Evolutionary conservation across 2,329 filamentous ascomycete genomes (phyloP), one percentile per base, ranked within the genome.

Genomic region (Phialophora chinensis): DNA sequence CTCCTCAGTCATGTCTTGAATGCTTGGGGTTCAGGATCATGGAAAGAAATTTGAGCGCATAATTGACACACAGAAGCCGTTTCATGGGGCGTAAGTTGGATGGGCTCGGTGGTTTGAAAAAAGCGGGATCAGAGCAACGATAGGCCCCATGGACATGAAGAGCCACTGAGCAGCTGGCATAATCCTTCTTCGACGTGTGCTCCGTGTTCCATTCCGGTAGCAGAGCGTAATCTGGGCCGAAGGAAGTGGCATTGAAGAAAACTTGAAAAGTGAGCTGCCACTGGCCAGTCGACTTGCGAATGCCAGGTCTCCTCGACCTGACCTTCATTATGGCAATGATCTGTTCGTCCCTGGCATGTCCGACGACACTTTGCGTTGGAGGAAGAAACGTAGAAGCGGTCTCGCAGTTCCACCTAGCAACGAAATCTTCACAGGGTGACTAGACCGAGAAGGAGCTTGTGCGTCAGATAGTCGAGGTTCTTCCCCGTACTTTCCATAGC

Each of bases 11-110:
- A 65, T 33, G 54, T 60, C 56, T 52, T 23, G 17, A 27, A 44
- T 23, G 47, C 33, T 44, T 29, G 17, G 64, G 29, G 53, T 62
- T 63, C 53, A 69, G 67, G 67, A 69, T 62, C 60, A 62, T 53
- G 47, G 58, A 61, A 53, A 47, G 52, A 66, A 66, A 64, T 66
- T 66, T 66, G 66, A 59, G n/a, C 53, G 35, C 63, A 60, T 64
- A 61, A 63, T 56, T 50, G 52, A 60, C 64, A 66, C 33, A 69
- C 67, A 66, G 62, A 56, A 25, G 29, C 20, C 58, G 67, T 69
- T 69, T 69, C 67, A 66, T 64, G 60, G 29, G 10, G 44, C 3
- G 47, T 10, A 27, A 23, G 25, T 33, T 49, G 58, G 58, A 52
- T 38, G 50, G 52, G 56, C 52, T 61, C 31, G 47, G 59, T 38